Base-by-base conservation (phyloP, 2,329 filamentous ascomycete species). In the Trichophaea hybrida region DNA sequence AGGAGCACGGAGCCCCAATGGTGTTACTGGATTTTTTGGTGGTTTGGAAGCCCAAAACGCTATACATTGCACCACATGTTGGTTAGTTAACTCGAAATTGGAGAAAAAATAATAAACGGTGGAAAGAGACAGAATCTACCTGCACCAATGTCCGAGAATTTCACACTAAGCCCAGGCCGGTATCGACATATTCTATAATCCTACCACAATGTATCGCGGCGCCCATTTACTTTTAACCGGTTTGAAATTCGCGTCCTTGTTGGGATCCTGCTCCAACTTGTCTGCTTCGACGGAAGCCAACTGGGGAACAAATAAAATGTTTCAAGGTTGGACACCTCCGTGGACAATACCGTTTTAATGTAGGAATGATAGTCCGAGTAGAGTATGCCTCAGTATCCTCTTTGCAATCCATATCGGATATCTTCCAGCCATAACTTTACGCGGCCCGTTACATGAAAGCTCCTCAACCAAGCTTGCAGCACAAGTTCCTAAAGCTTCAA, bases 401-500 rank as follows among this genome's bases (percentile, higher is more conserved):
- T 58, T 57, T 8, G 55, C 44, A 13, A 58, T 43, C n/a, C 24
- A 15, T n/a, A 8, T 44, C 7, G 54, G 54, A 32, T 60, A 57
- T 17, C 34, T 50, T 50, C 46, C 46, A 13, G 46, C 10, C 17
- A 13, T 32, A 24, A 12, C 31, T 13, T 17, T 32, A 13, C 12
- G n/a, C n/a, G 7, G 48, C 13, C n/a, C 37, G 10, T 38, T 54
- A 17, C 24, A 38, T 34, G n/a, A 32, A 13, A 35, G 33, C 13
- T 54, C 12, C 5, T 32, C 24, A 8, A 7, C 51, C 38, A 46
- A 44, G 53, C 35, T 15, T 5, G 12, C 65, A 65, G 6, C 66
- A 67, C 0, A 5, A 4, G 53, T 5, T 5, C 68, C 72, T 69
- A 72, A 70, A 1, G 68, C 65, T 40, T 72, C 67, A 34, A 69